These are phyloP conservation scores for Rhodotorula sp. DNA, from an alignment of 1,284 basidiomycete species.

Conservation along the genomic window DNA sequence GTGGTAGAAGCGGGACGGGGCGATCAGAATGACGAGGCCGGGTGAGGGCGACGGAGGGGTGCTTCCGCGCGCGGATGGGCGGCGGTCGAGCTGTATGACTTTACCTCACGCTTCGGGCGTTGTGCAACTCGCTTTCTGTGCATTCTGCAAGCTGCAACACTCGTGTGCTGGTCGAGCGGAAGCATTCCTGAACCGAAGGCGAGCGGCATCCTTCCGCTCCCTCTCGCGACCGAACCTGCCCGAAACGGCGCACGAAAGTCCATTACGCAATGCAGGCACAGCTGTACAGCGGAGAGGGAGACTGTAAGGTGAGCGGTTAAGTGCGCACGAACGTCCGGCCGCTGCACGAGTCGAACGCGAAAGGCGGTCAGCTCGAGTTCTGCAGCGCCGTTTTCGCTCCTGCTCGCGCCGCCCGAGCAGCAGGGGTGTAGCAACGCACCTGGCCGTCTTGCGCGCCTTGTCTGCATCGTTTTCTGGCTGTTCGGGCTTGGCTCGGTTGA, in stretches of 20 bases:
- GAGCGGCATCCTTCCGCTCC: no score
- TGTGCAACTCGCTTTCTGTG: no score
- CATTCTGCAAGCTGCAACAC: no score
- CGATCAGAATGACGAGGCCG: no score
- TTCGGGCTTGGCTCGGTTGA: conserved; percentile 98
- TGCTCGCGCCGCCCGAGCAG: no score
- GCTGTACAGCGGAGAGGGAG: neutral
- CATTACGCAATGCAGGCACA: neutral
- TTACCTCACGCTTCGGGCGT: no score
- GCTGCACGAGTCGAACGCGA: neutral
- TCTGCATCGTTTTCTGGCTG: conserved; percentile 53
- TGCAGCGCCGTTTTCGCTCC: neutral
- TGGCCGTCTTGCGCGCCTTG: conserved; percentile 76
- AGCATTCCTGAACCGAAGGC: no score
- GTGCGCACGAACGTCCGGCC: conserved; percentile 15
- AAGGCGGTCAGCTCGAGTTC: neutral
- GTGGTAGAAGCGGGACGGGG: neutral
- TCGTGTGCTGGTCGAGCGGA: no score
- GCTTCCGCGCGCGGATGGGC: no score
- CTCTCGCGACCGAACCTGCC: no score
- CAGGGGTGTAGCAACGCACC: neutral
- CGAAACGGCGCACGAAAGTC: neutral
- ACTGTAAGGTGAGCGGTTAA: neutral
- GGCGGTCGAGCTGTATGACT: no score
- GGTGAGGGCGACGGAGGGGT: no score